These are phyloP conservation scores for Eucalyptus polyanthemos DNA, from an alignment of 345 rosid species.

Conservation along the genomic window DNA sequence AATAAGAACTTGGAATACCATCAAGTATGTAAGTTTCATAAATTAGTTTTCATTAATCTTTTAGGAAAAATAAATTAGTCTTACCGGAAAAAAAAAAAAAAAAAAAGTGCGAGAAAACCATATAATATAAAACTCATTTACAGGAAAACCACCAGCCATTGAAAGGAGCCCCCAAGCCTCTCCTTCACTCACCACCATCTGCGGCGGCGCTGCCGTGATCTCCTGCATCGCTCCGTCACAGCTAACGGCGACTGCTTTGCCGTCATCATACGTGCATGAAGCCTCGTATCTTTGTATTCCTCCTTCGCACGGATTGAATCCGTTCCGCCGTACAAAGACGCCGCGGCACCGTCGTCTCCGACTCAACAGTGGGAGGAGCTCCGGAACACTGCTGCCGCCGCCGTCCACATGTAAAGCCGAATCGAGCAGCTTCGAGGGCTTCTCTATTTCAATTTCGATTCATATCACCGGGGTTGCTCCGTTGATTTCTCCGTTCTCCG, in stretches of 20 bases:
- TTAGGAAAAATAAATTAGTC: neutral
- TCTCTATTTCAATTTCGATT: neutral
- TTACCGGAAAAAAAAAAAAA: neutral
- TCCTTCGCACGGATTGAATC: neutral
- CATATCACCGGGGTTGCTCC: neutral
- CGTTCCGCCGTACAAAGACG: neutral
- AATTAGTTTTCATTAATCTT: neutral
- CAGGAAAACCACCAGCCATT: neutral
- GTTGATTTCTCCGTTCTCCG: neutral
- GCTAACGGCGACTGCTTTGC: neutral
- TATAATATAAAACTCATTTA: neutral
- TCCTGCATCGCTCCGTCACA: neutral
- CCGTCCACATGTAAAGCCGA: neutral
- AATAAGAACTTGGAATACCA: no score
- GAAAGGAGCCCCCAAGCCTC: neutral
- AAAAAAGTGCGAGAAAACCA: neutral
- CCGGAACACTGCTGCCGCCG: neutral
- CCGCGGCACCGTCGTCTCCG: neutral
- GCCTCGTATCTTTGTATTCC: neutral
- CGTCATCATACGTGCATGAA: neutral
- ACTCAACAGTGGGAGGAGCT: neutral
- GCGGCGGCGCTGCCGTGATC: neutral
- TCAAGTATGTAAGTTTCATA: rapidly evolving
- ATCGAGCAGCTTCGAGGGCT: neutral
- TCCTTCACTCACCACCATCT: neutral